These are phyloP conservation scores for Clonostachys chloroleuca DNA, from an alignment of 2,329 filamentous ascomycete genomes.

Conservation along the genomic window DNA sequence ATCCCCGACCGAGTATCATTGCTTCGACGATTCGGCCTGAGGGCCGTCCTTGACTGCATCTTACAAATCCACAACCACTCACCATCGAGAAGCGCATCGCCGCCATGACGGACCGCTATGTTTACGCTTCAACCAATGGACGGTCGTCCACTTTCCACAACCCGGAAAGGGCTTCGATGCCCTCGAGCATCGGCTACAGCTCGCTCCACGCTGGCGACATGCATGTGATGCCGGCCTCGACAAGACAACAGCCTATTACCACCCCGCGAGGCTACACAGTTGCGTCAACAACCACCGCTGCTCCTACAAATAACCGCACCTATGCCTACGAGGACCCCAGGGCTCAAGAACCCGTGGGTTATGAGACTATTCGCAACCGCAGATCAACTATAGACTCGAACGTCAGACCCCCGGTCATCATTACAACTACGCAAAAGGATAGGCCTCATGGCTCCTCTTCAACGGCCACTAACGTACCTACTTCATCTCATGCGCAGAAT, in stretches of 20 bases:
- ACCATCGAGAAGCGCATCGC: not conserved
- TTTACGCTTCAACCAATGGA: conserved; percentile 28
- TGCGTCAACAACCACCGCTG: conserved; percentile 23
- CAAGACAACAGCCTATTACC: conserved; percentile 17
- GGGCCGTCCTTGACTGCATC: too few relatives aligned
- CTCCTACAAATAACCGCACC: conserved; percentile 40
- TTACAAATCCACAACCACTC: too few relatives aligned
- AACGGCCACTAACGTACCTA: conserved; percentile 8
- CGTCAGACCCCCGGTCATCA: conserved; percentile 48
- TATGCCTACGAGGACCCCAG: conserved; percentile 51
- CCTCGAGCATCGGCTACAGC: conserved; percentile 43
- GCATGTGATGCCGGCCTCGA: conserved; percentile 42
- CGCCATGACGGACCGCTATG: conserved; percentile 43
- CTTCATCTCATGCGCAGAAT: conserved; percentile 21
- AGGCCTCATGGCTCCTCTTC: conserved; percentile 28
- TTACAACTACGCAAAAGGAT: conserved; percentile 47
- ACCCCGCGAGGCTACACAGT: conserved; percentile 24
- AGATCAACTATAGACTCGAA: conserved; percentile 47
- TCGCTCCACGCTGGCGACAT: conserved; percentile 48
- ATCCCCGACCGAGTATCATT: too few relatives aligned
- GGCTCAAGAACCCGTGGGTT: conserved; percentile 38
- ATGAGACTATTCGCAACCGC: conserved; percentile 42
- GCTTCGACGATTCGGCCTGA: too few relatives aligned
- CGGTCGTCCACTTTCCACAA: conserved; percentile 40
- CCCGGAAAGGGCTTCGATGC: conserved; percentile 49